Percentiles rank a stretch among this genome's conserved stretches.
Evolutionary conservation across 140 eudicot genomes (phyloP).

Genomic region (Stevia rebaudiana): DNA sequence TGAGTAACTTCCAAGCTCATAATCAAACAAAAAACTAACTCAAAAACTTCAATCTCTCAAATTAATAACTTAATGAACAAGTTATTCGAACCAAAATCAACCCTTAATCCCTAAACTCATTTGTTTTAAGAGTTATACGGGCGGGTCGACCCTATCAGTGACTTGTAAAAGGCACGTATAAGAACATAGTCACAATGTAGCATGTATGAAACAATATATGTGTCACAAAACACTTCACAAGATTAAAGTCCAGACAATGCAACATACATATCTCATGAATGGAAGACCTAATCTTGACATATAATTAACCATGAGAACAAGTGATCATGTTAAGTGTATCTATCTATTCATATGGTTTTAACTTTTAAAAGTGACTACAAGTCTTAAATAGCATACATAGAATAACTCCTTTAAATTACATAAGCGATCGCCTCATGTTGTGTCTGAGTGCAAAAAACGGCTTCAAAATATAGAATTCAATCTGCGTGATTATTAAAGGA

Average conservation of each 20-base stretch:
- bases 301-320: neutral
- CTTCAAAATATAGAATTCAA: neutral
- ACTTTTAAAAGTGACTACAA: conserved; percentile 1
- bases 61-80: no score
- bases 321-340: neutral
- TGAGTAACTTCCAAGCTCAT: no score
- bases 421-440: neutral
- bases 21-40: no score
- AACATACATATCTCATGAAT: neutral
- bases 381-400: neutral
- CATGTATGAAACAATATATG: neutral
- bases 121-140: no score
- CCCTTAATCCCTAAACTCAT: no score
- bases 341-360: neutral
- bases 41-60: no score
- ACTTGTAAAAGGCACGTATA: no score
- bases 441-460: neutral
- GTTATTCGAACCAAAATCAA: no score
- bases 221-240: neutral
- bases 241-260: neutral
- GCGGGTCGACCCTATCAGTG: no score
- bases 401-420: neutral
- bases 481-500: neutral
- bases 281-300: neutral
- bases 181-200: neutral